These are phyloP conservation scores for Bacterosira constricta DNA, from an alignment of 108 stramenopile genomes.

Conservation along the genomic window DNA sequence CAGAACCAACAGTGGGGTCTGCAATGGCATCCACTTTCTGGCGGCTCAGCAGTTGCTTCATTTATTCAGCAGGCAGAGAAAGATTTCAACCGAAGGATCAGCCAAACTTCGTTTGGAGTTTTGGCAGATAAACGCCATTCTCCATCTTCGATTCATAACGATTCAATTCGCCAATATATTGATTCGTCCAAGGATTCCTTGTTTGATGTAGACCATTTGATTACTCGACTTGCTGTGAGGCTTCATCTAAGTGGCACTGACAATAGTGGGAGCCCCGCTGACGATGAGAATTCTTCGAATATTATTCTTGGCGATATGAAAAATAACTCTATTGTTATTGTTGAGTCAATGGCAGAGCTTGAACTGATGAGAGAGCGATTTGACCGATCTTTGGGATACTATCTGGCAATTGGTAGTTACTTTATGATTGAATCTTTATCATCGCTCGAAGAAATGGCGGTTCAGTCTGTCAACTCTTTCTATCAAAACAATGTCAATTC, in stretches of 20 bases:
- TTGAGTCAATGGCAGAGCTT: constrained; percentile 72
- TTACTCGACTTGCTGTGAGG: constrained; percentile 8
- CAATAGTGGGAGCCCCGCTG: background rate
- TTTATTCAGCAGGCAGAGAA: constrained; percentile 43
- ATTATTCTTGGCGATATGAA: constrained; percentile 15
- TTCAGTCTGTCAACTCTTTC: constrained; percentile 34
- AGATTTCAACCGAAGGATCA: constrained; percentile 42
- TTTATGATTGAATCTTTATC: constrained; percentile 35
- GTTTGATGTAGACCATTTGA: constrained; percentile 36
- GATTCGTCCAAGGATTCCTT: constrained; percentile 42
- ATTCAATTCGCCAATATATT: constrained; percentile 26
- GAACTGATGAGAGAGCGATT: constrained; percentile 71
- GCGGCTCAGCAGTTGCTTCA: background rate
- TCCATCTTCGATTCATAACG: background rate
- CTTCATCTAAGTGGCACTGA: constrained; percentile 13
- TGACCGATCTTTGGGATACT: constrained; percentile 63
- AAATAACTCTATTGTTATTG: constrained; percentile 21
- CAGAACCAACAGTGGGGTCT: constrained; percentile 16
- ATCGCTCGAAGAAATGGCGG: constrained; percentile 55
- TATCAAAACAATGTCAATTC: background rate
- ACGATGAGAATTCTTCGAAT: constrained; percentile 7
- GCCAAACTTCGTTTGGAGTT: constrained; percentile 49
- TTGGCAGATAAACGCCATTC: constrained; percentile 15
- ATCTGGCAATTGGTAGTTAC: constrained; percentile 64
- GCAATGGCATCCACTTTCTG: constrained; percentile 20